Evolutionary conservation across 805 yeast species (phyloP), one percentile per base, ranked within the genome.

Genomic region (Blastobotrys attinorum): DNA sequence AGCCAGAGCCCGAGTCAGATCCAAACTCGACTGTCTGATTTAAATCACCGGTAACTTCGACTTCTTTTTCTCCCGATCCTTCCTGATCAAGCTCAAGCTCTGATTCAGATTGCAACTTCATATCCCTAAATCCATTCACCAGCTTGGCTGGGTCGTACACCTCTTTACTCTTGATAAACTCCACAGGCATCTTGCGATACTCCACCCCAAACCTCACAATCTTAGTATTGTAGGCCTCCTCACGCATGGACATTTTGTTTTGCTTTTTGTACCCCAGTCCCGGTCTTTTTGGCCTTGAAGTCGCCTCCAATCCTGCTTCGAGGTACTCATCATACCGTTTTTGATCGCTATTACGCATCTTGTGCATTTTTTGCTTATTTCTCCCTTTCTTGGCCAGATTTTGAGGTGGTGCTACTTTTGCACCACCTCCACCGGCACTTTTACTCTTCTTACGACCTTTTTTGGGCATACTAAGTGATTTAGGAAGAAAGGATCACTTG

Each of bases 151-250:
- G 39, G 18, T 35, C 39, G 18, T 35, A 35, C 22, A 35, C 39
- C 22, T 35, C 22, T 7, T 10, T 23, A 23, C 39, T 16, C 21
- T 35, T 35, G 22, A 35, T 23, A 16, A 35, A 35, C 21, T 35
- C 39, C 11, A 35, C 39, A 8, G 39, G 39, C 39, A 35, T 35
- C 6, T 35, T 5, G 13, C 39, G 39, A 16, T 13, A 35, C 15
- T 13, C n/a, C 39, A 21, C 22, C 6, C n/a, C 25, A 17, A n/a
- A 13, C 8, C 13, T 6, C 17, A 21, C 18, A 17, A 21, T 16
- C 25, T 21, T 35, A n/a, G n/a, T n/a, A n/a, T n/a, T n/a, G n/a
- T n/a, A n/a, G 22, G 39, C 39, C n/a, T 35, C 39, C 18, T 21
- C 39, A 16, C 22, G 17, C 39, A 35, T 35, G 15, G 39, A 35